These are phyloP conservation scores for Solanum ossicruentum DNA, from an alignment of 257 asterid species.

Conservation along the genomic window DNA sequence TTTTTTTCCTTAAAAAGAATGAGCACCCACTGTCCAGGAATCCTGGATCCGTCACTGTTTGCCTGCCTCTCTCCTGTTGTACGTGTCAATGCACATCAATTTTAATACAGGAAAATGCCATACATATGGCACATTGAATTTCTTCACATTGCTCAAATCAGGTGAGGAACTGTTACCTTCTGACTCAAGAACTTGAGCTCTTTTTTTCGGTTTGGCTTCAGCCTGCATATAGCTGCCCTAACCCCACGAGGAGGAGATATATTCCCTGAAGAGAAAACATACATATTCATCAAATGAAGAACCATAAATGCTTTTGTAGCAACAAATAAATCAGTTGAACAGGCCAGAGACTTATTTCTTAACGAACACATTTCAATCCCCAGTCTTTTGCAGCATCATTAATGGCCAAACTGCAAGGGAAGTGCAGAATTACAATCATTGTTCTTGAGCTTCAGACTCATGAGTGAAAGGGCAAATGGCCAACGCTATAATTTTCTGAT, in stretches of 20 bases:
- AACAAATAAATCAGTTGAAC: neutral
- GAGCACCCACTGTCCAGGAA: no score
- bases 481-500: neutral
- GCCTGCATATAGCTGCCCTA: conserved; percentile 6
- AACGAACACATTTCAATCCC: conserved; percentile 3
- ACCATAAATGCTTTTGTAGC: neutral
- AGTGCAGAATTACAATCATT: neutral
- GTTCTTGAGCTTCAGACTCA: neutral
- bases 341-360: neutral
- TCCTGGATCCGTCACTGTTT: no score
- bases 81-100: neutral
- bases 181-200: neutral
- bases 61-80: conserved; percentile 4
- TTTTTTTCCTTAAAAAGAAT: no score
- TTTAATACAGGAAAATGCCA: neutral
- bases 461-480: neutral
- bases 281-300: neutral
- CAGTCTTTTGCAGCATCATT: neutral
- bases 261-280: neutral
- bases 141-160: neutral
- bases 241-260: conserved; percentile 1
- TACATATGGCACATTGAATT: neutral
- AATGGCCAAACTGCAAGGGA: neutral
- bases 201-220: neutral
- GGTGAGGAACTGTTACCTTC: neutral